A percentile compares a stretch with the other conserved stretches of the same genome.
Evolutionary conservation across 306 rosid species (phyloP).

Genomic region (Castanea sativa): DNA sequence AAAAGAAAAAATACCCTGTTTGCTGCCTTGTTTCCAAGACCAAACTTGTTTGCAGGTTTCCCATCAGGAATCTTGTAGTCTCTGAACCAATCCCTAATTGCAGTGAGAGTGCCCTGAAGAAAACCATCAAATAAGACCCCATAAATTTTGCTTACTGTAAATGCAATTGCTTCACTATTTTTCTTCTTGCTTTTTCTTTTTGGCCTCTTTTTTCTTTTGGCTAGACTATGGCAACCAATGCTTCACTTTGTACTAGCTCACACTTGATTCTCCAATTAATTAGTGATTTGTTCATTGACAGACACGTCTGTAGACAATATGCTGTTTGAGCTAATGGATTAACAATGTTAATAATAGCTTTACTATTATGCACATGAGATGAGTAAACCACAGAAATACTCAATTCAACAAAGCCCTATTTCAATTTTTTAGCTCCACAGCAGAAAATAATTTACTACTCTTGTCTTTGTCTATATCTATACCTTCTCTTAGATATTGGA

Average conservation of each 20-base stretch:
- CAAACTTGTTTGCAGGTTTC: conserved; percentile 93
- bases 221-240: not conserved
- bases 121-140: conserved; percentile 25
- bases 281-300: no score
- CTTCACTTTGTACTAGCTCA: not conserved
- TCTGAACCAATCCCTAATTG: conserved; percentile 93
- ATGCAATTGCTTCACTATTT: not conserved
- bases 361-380: not conserved
- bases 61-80: conserved; percentile 98
- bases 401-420: not conserved
- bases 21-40: conserved; percentile 86
- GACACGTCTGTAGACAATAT: not conserved
- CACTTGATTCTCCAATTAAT: not conserved
- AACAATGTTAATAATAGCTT: not conserved
- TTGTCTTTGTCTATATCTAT: not conserved
- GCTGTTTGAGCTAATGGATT: not conserved
- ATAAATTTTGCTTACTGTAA: not conserved
- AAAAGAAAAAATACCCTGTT: conserved; percentile 53
- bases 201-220: not conserved
- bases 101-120: conserved; percentile 85
- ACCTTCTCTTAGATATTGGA: not conserved
- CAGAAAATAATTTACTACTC: not conserved
- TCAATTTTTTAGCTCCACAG: not conserved
- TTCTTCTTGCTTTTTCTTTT: not conserved
- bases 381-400: not conserved